Percentiles rank a stretch among this genome's conserved stretches.
Evolutionary conservation across 768 basidiomycete genomes (phyloP).

Genomic region (Tricholoma furcatifolium): DNA sequence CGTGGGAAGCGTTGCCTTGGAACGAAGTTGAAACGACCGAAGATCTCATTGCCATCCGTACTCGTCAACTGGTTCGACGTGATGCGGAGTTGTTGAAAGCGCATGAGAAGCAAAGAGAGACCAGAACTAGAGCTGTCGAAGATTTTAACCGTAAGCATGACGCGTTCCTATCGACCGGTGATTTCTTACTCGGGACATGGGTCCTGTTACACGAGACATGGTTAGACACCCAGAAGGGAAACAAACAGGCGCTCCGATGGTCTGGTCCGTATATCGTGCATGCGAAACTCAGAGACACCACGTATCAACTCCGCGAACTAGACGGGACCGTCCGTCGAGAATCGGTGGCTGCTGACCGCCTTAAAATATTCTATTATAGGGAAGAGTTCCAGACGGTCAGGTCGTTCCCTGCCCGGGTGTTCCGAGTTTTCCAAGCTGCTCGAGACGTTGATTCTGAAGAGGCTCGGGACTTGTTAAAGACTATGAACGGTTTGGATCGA

Average conservation of each 20-base stretch:
- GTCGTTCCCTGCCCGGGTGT: not conserved
- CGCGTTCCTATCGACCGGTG: constrained; percentile 12
- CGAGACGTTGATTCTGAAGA: too few species aligned
- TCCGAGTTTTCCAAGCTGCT: too few species aligned
- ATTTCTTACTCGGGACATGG: constrained; percentile 6
- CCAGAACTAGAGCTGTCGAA: constrained; percentile 16
- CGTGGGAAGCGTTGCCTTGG: constrained; percentile 24
- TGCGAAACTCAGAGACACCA: too few species aligned
- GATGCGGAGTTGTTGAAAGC: constrained; percentile 19
- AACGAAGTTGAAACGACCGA: constrained; percentile 17
- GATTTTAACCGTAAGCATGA: constrained; percentile 19
- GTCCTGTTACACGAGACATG: too few species aligned
- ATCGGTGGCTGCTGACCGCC: not conserved
- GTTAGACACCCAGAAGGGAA: constrained; percentile 26
- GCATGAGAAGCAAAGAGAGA: constrained; percentile 4
- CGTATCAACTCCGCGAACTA: too few species aligned
- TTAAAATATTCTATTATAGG: not conserved
- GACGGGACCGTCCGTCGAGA: too few species aligned
- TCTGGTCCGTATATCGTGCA: too few species aligned
- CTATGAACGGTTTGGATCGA: too few species aligned
- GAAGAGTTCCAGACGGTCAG: too few species aligned
- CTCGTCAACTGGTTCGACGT: constrained; percentile 16
- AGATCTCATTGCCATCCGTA: constrained; percentile 22
- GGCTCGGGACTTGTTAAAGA: not conserved
- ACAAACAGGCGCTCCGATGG: constrained; percentile 1